Evolutionary conservation across 129 eudicot genomes (phyloP), one percentile per base, ranked within the genome.

Genomic region (Flaveria ramosissima): DNA sequence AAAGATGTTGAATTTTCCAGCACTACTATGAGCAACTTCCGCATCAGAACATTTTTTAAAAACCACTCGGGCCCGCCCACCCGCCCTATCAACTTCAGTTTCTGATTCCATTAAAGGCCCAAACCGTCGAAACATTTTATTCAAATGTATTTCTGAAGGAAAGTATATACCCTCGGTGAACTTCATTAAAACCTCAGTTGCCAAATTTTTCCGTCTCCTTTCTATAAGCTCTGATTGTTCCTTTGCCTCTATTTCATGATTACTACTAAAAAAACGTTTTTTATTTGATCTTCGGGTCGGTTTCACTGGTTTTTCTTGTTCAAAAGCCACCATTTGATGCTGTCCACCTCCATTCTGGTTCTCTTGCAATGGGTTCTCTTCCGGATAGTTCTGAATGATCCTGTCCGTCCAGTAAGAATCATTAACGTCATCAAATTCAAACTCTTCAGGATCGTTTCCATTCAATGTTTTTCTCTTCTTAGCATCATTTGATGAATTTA

Each of bases 351-450:
- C 89, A 20, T 87, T 89, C 48, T 84, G 84, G 74, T 78, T 68
- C 32, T 78, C 84, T 45, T 80, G 85, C 43, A 82, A 50, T 3
- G 78, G 36, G 42, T 89, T 90, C 77, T 89, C 96, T 84, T 87
- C 96, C 0, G 89, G 78, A 75, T 81, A 67, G 82, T 93, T 84
- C 72, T 90, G 93, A 72, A 93, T 85, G 74, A 85, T 81, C 88
- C 89, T 84, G 81, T 93, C 98, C 0, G 91, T 87, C 98, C 98
- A 93, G 75, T 93, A 93, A 36, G 96, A 91, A 81, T 93, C 96
- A 74, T 87, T 90, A 71, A 78, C 83, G 76, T 93, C 97, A 56
- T 93, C 96, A 78, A 90, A 84, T 70, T 93, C 97, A 72, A 80
- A 87, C 17, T 86, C 92, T 80, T 88, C 95, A 17, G 91, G 80